Conservation (phyloP, 2,329 filamentous ascomycete species). For the Penicillium glabrum region DNA sequence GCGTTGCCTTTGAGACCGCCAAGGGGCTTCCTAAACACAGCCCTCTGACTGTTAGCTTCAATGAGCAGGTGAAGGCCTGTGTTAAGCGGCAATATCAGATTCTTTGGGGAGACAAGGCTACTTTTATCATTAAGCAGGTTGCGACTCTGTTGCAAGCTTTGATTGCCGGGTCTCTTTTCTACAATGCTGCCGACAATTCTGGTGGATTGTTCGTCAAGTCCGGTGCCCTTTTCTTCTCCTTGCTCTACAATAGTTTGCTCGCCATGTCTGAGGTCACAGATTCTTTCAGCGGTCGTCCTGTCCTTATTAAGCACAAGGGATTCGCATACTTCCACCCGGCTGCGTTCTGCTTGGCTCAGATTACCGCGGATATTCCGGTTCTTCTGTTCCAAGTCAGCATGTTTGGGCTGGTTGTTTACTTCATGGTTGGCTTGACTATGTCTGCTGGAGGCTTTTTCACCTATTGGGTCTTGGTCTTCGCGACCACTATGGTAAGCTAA, state of each 20-base stretch:
- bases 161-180: slow-evolving; percentile 66
- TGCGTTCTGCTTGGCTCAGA: slow-evolving; percentile 45
- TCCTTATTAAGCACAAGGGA: slow-evolving; percentile 11
- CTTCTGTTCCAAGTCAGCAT: slow-evolving; percentile 60
- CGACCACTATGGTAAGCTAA: slow-evolving; percentile 51
- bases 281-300: slow-evolving; percentile 11
- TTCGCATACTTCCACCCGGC: slow-evolving; percentile 45
- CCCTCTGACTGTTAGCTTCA: slow-evolving; percentile 56
- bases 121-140: slow-evolving; percentile 62
- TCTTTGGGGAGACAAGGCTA: slow-evolving; percentile 62
- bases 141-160: slow-evolving; percentile 59
- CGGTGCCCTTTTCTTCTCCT: slow-evolving; percentile 14
- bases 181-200: slow-evolving; percentile 59
- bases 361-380: slow-evolving; percentile 53
- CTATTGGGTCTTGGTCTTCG: slow-evolving; percentile 57
- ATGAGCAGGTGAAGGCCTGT: slow-evolving; percentile 56
- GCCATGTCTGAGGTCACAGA: slow-evolving; percentile 14
- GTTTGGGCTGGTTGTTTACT: slow-evolving; percentile 63
- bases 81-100: slow-evolving; percentile 64
- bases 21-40: slow-evolving; percentile 54
- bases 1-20: slow-evolving; percentile 56
- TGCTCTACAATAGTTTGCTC: slow-evolving; percentile 13
- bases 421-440: slow-evolving; percentile 59
- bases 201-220: slow-evolving; percentile 21
- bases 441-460: slow-evolving; percentile 61